A percentile compares a stretch with the other conserved stretches of the same genome.
phyloP scores from a whole-genome alignment of 2,329 filamentous ascomycete species.

The Fusarium solani-melongenae region DNA sequence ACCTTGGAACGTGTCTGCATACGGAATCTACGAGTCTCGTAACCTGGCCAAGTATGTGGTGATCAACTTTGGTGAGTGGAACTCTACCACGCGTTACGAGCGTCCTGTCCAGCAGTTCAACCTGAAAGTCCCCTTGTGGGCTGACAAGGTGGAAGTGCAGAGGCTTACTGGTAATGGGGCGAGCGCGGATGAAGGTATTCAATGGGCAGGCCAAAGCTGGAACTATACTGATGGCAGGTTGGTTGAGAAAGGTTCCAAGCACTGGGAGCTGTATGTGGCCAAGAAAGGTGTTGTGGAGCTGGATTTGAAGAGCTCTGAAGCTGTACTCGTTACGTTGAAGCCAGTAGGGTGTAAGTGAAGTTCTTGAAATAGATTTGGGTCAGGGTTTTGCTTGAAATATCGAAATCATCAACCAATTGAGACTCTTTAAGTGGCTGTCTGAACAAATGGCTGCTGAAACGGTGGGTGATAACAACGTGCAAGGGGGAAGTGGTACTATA shows the following conservation, averaged over 20 bases:
- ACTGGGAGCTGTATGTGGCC: neutral
- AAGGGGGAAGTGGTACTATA: neutral
- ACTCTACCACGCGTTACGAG: neutral
- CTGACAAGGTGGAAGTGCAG: neutral
- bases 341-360: neutral
- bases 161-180: neutral
- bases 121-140: neutral
- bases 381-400: neutral
- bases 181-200: neutral
- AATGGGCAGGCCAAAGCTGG: neutral
- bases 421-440: neutral
- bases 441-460: neutral
- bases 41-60: neutral
- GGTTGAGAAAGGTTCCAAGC: neutral
- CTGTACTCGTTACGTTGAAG: neutral
- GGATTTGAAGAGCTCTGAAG: neutral
- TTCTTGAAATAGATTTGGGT: neutral
- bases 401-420: neutral
- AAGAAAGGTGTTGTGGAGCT: neutral
- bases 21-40: neutral
- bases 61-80: conserved; percentile 1
- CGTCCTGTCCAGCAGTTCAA: neutral
- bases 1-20: neutral
- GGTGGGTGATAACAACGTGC: neutral
- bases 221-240: neutral